Conservation (phyloP, 1,284 basidiomycete species). For the Sporisorium reilianum region DNA sequence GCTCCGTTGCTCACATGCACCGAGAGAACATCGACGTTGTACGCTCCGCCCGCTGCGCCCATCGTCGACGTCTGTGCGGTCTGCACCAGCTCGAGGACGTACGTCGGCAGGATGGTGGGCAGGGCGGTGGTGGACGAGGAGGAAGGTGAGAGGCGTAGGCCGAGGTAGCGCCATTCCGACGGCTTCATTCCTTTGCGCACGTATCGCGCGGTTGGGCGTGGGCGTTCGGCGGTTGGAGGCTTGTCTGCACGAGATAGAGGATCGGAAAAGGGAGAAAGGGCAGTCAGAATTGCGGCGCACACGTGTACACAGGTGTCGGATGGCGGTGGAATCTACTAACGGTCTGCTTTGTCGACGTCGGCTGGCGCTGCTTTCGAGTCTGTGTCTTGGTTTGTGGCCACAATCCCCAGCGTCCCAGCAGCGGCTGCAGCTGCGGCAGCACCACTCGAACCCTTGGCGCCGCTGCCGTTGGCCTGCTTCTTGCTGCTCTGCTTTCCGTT, state of each 20-base stretch:
- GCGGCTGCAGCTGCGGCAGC: slow-evolving; percentile 4
- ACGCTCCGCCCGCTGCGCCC: slow-evolving; percentile 47
- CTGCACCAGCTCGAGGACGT: slow-evolving; percentile 29
- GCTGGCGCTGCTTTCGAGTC: background rate
- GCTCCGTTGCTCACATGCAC: background rate
- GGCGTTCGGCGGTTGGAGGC: background rate
- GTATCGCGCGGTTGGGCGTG: slow-evolving; percentile 2
- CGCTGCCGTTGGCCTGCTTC: slow-evolving; percentile 4
- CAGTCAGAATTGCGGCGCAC: slow-evolving; percentile 7
- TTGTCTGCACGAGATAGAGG: slow-evolving; percentile 11
- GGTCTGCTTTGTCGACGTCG: slow-evolving; percentile 13
- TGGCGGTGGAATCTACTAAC: slow-evolving; percentile 16
- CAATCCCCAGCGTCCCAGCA: slow-evolving; percentile 11
- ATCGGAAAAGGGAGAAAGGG: background rate
- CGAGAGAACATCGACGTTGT: slow-evolving; percentile 52
- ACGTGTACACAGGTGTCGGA: slow-evolving; percentile 1
- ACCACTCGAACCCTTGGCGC: slow-evolving; percentile 4
- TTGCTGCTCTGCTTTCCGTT: slow-evolving; percentile 9
- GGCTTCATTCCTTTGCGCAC: slow-evolving; percentile 42
- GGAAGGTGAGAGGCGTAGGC: slow-evolving; percentile 16
- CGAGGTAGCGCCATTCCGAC: slow-evolving; percentile 35
- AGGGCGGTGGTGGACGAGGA: slow-evolving; percentile 1
- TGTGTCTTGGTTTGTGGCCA: slow-evolving; percentile 4
- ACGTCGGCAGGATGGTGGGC: slow-evolving; percentile 8
- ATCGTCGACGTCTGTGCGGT: slow-evolving; percentile 35